These are phyloP conservation scores for Luvunga scandens DNA, from an alignment of 345 rosid genomes.

Conservation along the genomic window DNA sequence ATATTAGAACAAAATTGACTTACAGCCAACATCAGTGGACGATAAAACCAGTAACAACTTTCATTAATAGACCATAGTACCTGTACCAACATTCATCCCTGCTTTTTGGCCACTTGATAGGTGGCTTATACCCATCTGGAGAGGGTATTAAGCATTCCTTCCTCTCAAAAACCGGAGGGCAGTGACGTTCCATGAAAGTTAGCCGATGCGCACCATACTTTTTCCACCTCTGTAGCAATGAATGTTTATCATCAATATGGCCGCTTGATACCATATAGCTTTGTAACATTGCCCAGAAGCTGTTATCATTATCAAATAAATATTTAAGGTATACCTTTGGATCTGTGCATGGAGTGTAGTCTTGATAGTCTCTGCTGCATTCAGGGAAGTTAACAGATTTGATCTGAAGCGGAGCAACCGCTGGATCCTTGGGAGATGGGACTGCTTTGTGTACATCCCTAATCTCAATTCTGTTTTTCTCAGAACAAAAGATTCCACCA, in stretches of 20 bases:
- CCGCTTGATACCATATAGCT: neutral
- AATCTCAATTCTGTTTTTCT: slow-evolving; percentile 32
- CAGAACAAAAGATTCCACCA: slow-evolving; percentile 75
- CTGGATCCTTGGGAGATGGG: slow-evolving; percentile 48
- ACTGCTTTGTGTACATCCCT: slow-evolving; percentile 30
- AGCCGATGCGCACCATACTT: slow-evolving; percentile 84
- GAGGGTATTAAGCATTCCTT: slow-evolving; percentile 94
- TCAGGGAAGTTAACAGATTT: slow-evolving; percentile 63
- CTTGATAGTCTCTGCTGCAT: slow-evolving; percentile 82
- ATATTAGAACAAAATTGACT: neutral
- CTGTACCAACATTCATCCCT: slow-evolving; percentile 94
- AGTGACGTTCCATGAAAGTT: slow-evolving; percentile 93
- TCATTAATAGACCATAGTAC: slow-evolving; percentile 42
- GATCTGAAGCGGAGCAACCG: slow-evolving; percentile 46
- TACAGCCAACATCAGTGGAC: neutral
- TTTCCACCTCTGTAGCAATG: slow-evolving; percentile 76
- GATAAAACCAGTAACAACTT: slow-evolving; percentile 90
- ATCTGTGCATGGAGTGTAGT: slow-evolving; percentile 98
- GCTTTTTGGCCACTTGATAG: slow-evolving; percentile 96
- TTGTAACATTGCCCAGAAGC: neutral
- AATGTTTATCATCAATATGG: slow-evolving; percentile 6
- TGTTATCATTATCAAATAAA: neutral
- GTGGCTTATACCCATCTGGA: slow-evolving; percentile 93
- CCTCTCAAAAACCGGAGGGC: slow-evolving; percentile 84
- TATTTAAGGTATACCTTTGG: slow-evolving; percentile 58